These are phyloP conservation scores for Fusarium bulbicola DNA, from an alignment of 2,329 filamentous ascomycete genomes.

Conservation along the genomic window DNA sequence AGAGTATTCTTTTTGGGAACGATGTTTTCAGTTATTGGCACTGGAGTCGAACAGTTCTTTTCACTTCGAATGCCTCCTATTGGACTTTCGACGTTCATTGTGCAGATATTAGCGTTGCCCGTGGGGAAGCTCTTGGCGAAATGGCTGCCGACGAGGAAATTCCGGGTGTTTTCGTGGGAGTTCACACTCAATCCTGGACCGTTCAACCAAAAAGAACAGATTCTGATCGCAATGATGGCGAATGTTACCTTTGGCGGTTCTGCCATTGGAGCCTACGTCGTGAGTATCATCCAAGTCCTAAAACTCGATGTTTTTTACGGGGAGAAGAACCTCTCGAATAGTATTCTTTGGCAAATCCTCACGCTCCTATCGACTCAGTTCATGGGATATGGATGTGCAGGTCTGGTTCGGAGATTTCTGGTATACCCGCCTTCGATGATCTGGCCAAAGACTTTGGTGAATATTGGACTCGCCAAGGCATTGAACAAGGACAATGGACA, in stretches of 20 bases:
- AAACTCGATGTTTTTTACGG: constrained; percentile 57
- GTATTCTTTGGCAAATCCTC: constrained; percentile 56
- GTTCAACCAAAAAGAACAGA: constrained; percentile 64
- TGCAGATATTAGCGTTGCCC: constrained; percentile 52
- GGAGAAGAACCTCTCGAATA: constrained; percentile 46
- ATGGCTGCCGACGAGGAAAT: constrained; percentile 14
- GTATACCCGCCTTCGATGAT: constrained; percentile 60
- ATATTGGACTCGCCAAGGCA: constrained; percentile 53
- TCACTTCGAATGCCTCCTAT: constrained; percentile 54
- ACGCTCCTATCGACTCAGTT: constrained; percentile 59
- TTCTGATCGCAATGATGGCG: constrained; percentile 65
- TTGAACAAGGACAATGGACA: constrained; percentile 25
- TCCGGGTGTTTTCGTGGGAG: constrained; percentile 11
- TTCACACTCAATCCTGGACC: constrained; percentile 57
- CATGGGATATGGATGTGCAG: constrained; percentile 62
- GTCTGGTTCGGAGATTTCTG: constrained; percentile 56
- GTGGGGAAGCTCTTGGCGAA: constrained; percentile 48
- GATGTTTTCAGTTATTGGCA: constrained; percentile 44
- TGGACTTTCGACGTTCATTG: constrained; percentile 50
- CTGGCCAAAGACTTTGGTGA: constrained; percentile 60
- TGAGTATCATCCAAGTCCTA: constrained; percentile 57
- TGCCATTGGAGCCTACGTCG: constrained; percentile 53
- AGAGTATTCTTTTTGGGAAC: constrained; percentile 52
- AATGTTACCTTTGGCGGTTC: constrained; percentile 55
- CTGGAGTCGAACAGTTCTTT: constrained; percentile 48